phyloP scores from a whole-genome alignment of 345 rosid genomes.

The Moringa oleifera region DNA sequence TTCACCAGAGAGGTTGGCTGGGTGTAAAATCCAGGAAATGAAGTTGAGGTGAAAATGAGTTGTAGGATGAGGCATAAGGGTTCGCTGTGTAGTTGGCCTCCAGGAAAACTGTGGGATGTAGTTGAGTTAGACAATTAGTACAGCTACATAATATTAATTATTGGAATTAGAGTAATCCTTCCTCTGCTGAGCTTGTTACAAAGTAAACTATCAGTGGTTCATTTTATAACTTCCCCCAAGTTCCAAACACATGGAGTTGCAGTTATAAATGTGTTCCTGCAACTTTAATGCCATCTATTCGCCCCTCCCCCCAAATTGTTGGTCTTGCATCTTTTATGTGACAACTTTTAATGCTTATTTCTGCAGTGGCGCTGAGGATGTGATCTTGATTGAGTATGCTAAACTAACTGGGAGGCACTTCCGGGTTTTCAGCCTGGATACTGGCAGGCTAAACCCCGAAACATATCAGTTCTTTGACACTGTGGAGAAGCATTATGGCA shows the following conservation, averaged over 20 bases:
- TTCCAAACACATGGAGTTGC: neutral
- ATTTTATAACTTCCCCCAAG: no score
- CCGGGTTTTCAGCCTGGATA: constrained; percentile 91
- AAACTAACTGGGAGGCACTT: constrained; percentile 75
- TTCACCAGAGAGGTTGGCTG: neutral
- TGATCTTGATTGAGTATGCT: constrained; percentile 62
- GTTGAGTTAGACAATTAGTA: neutral
- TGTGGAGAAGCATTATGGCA: constrained; percentile 78
- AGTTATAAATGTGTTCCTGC: neutral
- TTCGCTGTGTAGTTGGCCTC: neutral
- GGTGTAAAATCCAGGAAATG: neutral
- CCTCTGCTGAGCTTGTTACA: no score
- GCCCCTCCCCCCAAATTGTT: neutral
- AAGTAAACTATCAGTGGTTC: no score
- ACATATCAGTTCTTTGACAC: constrained; percentile 64
- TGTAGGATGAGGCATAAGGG: neutral
- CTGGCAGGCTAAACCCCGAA: constrained; percentile 88
- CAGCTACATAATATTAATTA: no score
- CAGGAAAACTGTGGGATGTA: neutral
- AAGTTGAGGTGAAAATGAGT: neutral
- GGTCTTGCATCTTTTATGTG: neutral
- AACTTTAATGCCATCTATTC: no score
- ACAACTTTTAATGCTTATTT: neutral
- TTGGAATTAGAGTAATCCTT: no score
- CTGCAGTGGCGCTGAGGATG: constrained; percentile 64